These are phyloP conservation scores for Phytophthora citrophthora DNA, from an alignment of 352 stramenopile genomes.

Conservation along the genomic window DNA sequence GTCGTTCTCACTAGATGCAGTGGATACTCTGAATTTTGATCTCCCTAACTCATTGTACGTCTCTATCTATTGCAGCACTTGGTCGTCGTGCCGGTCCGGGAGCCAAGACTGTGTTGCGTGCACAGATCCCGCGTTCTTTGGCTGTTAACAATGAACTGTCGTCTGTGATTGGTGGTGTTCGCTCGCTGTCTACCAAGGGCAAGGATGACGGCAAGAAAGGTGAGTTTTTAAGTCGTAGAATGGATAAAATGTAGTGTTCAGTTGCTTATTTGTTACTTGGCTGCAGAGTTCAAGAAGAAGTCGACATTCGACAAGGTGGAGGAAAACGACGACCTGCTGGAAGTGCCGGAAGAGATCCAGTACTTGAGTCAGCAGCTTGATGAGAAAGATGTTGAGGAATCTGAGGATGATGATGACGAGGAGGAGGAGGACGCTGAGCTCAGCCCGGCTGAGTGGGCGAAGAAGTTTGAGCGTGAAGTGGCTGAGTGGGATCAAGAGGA, in stretches of 20 bases:
- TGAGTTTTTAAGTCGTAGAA: constrained; percentile 1
- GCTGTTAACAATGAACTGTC: constrained; percentile 8
- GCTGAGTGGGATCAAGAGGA: constrained; percentile 59
- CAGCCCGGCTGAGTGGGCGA: constrained; percentile 61
- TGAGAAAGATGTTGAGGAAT: constrained; percentile 36
- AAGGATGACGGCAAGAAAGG: constrained; percentile 57
- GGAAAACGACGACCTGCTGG: constrained; percentile 49
- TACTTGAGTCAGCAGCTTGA: constrained; percentile 65
- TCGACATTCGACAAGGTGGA: constrained; percentile 66
- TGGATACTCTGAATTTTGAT: not conserved
- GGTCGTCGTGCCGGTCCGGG: constrained; percentile 18
- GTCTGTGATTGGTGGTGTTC: constrained; percentile 20
- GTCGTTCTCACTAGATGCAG: not conserved
- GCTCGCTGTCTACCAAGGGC: constrained; percentile 52
- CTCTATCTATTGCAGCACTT: constrained; percentile 23
- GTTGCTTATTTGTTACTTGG: not conserved
- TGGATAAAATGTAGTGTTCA: not conserved
- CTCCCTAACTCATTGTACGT: not conserved
- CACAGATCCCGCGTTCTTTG: constrained; percentile 25
- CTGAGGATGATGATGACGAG: constrained; percentile 37
- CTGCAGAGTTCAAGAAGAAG: constrained; percentile 56
- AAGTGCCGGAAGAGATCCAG: constrained; percentile 65
- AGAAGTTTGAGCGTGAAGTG: constrained; percentile 72
- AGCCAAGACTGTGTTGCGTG: constrained; percentile 23
- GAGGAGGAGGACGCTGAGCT: constrained; percentile 54